Conservation (phyloP, 2,329 filamentous ascomycete species). For the Fusarium zealandicum region DNA sequence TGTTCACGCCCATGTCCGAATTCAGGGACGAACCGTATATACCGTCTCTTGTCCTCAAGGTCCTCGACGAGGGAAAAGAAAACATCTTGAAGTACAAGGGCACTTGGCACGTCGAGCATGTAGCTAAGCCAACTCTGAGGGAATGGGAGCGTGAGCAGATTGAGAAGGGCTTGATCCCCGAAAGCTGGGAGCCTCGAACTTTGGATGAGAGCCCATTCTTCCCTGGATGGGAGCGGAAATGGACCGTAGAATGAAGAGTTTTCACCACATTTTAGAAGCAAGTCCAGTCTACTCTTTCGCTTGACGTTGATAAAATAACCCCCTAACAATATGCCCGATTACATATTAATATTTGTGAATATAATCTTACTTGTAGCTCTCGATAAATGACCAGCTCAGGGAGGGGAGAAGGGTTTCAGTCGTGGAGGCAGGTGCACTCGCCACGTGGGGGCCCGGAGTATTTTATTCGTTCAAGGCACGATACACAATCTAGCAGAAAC, state of each 20-base stretch:
- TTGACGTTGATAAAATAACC: not conserved
- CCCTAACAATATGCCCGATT: no score
- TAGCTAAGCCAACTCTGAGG: conserved; percentile 70
- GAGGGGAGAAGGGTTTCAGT: no score
- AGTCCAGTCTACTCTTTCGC: no score
- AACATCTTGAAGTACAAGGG: conserved; percentile 80
- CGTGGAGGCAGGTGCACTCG: no score
- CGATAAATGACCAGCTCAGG: no score
- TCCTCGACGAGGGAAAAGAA: conserved; percentile 67
- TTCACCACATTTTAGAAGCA: no score
- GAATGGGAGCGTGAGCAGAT: conserved; percentile 72
- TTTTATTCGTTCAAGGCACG: no score
- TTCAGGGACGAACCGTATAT: conserved; percentile 77
- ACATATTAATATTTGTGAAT: no score
- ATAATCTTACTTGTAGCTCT: no score
- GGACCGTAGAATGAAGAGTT: conserved; percentile 16
- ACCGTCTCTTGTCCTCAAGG: conserved; percentile 71
- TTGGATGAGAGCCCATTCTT: conserved; percentile 80
- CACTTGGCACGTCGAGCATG: conserved; percentile 81
- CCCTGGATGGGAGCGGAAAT: conserved; percentile 66
- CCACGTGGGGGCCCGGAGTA: no score
- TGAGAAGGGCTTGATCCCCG: conserved; percentile 64
- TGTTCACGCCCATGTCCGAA: conserved; percentile 77
- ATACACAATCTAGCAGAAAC: no score
- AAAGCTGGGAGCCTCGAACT: conserved; percentile 72